A percentile compares a stretch with the other conserved stretches of the same genome.
phyloP scores from a whole-genome alignment of 2,329 filamentous ascomycete species.

The Fusarium sp. region DNA sequence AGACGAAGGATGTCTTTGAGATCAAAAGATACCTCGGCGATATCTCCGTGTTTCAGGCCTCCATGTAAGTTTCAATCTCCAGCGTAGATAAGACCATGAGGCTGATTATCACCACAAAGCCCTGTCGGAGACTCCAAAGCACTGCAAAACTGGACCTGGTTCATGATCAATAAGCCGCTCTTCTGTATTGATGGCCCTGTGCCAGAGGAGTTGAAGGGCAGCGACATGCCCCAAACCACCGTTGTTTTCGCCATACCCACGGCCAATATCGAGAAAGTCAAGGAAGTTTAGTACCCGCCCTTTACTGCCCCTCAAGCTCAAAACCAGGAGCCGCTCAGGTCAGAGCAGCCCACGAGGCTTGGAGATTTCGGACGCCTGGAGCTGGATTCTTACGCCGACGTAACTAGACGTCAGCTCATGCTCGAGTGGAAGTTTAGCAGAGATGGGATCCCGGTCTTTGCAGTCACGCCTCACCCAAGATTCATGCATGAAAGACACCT shows the following conservation, averaged over 20 bases:
- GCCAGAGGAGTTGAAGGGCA: conserved; percentile 7
- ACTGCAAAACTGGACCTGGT: conserved; percentile 36
- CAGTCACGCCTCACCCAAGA: conserved; percentile 23
- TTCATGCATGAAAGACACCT: conserved; percentile 2
- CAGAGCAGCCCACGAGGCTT: conserved; percentile 7
- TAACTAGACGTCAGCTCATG: conserved; percentile 11
- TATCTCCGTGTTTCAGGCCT: conserved; percentile 35
- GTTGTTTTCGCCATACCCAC: conserved; percentile 37
- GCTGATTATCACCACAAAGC: conserved; percentile 5
- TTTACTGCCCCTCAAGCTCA: conserved; percentile 9
- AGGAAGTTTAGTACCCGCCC: conserved; percentile 36
- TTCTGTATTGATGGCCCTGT: background rate
- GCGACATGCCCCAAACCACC: conserved; percentile 15
- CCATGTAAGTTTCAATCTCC: conserved; percentile 24
- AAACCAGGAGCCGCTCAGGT: background rate
- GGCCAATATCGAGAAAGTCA: conserved; percentile 27
- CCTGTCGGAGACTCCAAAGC: background rate
- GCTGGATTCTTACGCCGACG: conserved; percentile 3
- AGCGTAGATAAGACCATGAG: background rate
- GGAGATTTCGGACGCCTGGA: conserved; percentile 25
- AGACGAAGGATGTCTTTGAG: background rate
- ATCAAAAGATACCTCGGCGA: conserved; percentile 24
- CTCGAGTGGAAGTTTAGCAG: conserved; percentile 36
- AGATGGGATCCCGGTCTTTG: conserved; percentile 39
- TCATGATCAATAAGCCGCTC: conserved; percentile 40